phyloP scores from a whole-genome alignment of 805 yeast species.

The Metschnikowia proteae region DNA sequence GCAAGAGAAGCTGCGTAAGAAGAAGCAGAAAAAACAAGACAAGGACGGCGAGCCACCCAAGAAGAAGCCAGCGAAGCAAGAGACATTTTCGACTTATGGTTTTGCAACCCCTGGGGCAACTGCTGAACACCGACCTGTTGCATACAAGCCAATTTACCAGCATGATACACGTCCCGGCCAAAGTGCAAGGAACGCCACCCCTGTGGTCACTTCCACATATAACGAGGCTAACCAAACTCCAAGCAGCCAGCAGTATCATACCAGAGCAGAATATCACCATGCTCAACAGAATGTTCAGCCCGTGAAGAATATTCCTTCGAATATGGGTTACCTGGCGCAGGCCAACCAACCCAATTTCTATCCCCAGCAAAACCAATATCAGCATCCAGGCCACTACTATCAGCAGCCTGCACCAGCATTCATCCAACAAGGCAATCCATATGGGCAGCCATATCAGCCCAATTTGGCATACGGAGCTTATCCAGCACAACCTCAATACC shows the following conservation, averaged over 20 bases:
- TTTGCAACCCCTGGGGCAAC: constrained; percentile 10
- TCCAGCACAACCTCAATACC: constrained; percentile 7
- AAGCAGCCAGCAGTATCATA: background rate
- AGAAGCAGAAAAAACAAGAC: constrained; percentile 42
- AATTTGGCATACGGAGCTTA: background rate
- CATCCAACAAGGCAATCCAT: constrained; percentile 8
- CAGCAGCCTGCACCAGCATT: constrained; percentile 7
- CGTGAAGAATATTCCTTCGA: background rate
- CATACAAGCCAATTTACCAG: constrained; percentile 3
- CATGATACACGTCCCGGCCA: background rate
- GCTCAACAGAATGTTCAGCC: background rate
- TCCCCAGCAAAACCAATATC: constrained; percentile 11
- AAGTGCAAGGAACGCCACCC: background rate
- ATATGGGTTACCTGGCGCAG: constrained; percentile 1
- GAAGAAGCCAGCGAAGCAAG: constrained; percentile 20
- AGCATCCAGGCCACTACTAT: constrained; percentile 4
- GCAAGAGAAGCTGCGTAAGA: constrained; percentile 53
- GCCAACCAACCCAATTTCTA: background rate
- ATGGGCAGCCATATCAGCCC: constrained; percentile 13
- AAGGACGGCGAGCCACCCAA: constrained; percentile 8
- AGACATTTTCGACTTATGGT: constrained; percentile 19
- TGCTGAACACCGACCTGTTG: background rate
- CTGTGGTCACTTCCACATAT: background rate
- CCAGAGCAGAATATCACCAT: background rate
- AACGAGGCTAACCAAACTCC: background rate